Conservation (phyloP, 1,284 basidiomycete genomes). For the Ceratobasidium sp. region DNA sequence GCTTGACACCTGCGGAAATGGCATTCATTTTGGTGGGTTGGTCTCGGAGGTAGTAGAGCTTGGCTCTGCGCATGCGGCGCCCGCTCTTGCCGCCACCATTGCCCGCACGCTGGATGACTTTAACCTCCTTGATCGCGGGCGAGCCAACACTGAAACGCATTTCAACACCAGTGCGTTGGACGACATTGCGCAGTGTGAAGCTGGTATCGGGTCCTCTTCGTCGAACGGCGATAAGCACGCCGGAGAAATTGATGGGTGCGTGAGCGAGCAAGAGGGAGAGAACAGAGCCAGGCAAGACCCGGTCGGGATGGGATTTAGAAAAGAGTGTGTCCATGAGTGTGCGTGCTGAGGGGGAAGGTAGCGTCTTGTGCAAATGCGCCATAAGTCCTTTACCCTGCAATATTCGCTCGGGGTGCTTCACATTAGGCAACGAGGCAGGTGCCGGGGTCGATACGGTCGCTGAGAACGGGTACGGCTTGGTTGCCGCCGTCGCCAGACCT, state of each 20-base stretch:
- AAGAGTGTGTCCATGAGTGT: slow-evolving; percentile 75
- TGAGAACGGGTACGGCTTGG: slow-evolving; percentile 75
- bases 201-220: slow-evolving; percentile 84
- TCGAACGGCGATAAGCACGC: slow-evolving; percentile 83
- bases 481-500: slow-evolving; percentile 30
- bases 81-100: slow-evolving; percentile 61
- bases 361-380: slow-evolving; percentile 73
- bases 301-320: slow-evolving; percentile 70
- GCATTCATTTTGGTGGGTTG: slow-evolving; percentile 83
- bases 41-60: slow-evolving; percentile 80
- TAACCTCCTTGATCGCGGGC: slow-evolving; percentile 87
- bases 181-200: slow-evolving; percentile 85
- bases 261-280: slow-evolving; percentile 77
- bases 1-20: slow-evolving; percentile 67
- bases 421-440: slow-evolving; percentile 56
- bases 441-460: slow-evolving; percentile 63
- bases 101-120: slow-evolving; percentile 70
- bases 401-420: slow-evolving; percentile 54
- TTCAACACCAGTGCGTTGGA: slow-evolving; percentile 90
- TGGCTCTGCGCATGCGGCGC: slow-evolving; percentile 73
- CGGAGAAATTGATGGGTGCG: slow-evolving; percentile 82
- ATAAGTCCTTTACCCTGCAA: slow-evolving; percentile 81
- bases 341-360: slow-evolving; percentile 75
- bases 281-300: slow-evolving; percentile 82
- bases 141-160: slow-evolving; percentile 87